These are phyloP conservation scores for Pythium pectinolyticum DNA, from an alignment of 352 stramenopile species.

Conservation along the genomic window DNA sequence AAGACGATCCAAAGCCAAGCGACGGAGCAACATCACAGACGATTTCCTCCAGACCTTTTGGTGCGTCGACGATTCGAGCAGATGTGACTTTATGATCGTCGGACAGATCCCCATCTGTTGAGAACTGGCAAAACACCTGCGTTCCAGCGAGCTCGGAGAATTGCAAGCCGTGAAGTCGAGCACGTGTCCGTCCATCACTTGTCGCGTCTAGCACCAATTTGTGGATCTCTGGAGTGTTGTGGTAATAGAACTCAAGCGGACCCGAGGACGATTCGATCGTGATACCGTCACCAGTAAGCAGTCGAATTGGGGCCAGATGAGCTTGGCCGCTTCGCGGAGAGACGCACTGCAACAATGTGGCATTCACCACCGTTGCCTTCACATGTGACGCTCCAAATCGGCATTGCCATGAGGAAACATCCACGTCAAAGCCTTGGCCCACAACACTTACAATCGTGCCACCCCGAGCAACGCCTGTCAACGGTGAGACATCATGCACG, in stretches of 20 bases:
- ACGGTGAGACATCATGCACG: slow-evolving; percentile 18
- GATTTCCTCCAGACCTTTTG: no score
- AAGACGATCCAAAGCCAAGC: neutral
- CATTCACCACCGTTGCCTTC: slow-evolving; percentile 19
- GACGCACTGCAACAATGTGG: slow-evolving; percentile 6
- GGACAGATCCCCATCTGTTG: no score
- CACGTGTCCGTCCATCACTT: neutral
- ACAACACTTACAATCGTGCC: slow-evolving; percentile 19
- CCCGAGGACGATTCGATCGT: neutral
- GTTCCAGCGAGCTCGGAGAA: neutral
- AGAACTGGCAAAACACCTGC: neutral
- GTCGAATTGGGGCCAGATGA: slow-evolving; percentile 6
- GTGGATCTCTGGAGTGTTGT: neutral
- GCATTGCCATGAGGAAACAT: slow-evolving; percentile 18
- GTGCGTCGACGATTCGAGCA: no score
- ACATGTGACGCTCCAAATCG: slow-evolving; percentile 26
- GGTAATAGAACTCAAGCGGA: neutral
- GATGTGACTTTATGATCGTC: no score
- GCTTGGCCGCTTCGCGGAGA: neutral
- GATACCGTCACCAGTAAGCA: neutral
- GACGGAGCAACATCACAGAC: slow-evolving; percentile 12
- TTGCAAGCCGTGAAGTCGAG: neutral
- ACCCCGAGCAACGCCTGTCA: slow-evolving; percentile 2
- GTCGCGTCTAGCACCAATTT: neutral
- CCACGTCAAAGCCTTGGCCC: slow-evolving; percentile 21